These are phyloP conservation scores for Allium sativum DNA, from an alignment of 106 monocot genomes.

Conservation along the genomic window DNA sequence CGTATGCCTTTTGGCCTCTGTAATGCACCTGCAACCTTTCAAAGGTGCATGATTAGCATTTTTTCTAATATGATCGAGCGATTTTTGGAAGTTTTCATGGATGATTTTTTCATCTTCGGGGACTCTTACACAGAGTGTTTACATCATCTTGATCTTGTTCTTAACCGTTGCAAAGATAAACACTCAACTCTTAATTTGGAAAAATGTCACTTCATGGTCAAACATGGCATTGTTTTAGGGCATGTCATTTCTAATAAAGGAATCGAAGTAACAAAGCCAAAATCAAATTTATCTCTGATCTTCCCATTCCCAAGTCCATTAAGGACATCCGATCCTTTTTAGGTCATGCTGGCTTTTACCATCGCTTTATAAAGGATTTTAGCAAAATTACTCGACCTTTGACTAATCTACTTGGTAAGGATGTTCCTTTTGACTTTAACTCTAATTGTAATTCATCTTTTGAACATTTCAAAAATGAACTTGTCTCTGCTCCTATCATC, in stretches of 20 bases:
- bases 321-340: neutral
- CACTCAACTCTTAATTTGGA: neutral
- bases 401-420: neutral
- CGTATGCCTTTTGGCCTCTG: neutral
- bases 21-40: neutral
- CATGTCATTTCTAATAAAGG: neutral
- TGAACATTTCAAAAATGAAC: neutral
- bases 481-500: neutral
- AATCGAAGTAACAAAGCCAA: neutral
- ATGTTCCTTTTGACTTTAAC: constrained; percentile 1
- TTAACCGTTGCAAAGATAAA: neutral
- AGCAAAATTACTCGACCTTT: neutral
- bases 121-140: constrained; percentile 2
- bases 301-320: neutral
- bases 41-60: constrained; percentile 1
- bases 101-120: neutral
- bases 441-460: neutral
- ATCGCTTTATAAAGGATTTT: neutral
- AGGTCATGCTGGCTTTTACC: neutral
- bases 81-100: neutral
- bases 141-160: neutral
- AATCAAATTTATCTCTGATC: neutral
- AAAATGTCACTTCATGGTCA: constrained; percentile 6
- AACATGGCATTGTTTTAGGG: constrained; percentile 1
- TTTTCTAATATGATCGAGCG: neutral